A percentile compares a stretch with the other conserved stretches of the same genome.
phyloP scores from a whole-genome alignment of 2,329 filamentous ascomycete species.

The Rhynchosporium graminicola region DNA sequence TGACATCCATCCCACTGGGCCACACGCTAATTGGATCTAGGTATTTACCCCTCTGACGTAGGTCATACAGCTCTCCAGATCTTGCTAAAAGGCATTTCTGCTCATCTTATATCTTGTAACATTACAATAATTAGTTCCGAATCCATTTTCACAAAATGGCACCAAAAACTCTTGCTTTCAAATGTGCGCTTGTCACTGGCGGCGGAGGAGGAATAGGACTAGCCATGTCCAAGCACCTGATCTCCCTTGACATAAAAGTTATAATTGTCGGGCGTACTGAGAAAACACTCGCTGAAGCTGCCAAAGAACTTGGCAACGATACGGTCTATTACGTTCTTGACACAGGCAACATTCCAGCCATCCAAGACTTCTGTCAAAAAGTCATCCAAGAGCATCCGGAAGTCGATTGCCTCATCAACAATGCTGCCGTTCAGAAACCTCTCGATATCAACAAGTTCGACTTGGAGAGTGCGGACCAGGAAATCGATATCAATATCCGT shows the following conservation, averaged over 20 bases:
- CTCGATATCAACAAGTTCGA: conserved; percentile 50
- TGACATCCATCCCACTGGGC: too few species aligned
- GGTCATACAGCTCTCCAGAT: not conserved
- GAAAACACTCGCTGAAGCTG: conserved; percentile 49
- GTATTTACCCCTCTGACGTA: not conserved
- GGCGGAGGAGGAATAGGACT: conserved; percentile 55
- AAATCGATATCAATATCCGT: conserved; percentile 59
- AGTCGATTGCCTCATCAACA: conserved; percentile 60
- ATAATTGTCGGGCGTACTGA: conserved; percentile 57
- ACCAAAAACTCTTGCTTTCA: conserved; percentile 41
- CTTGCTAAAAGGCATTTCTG: not conserved
- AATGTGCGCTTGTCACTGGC: conserved; percentile 51
- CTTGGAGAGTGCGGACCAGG: conserved; percentile 53
- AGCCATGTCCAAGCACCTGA: conserved; percentile 47
- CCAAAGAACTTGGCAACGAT: conserved; percentile 46
- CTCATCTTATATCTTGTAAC: not conserved
- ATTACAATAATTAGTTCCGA: not conserved
- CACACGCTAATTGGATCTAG: too few species aligned
- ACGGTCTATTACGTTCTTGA: conserved; percentile 55
- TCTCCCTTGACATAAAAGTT: conserved; percentile 42
- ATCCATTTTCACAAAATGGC: not conserved
- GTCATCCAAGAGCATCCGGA: conserved; percentile 53
- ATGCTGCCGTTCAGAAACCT: conserved; percentile 58
- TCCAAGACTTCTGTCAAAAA: conserved; percentile 48
- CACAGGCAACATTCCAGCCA: conserved; percentile 47